Conservation (phyloP, 2,329 filamentous ascomycete genomes). For the Zymoseptoria ardabiliae region DNA sequence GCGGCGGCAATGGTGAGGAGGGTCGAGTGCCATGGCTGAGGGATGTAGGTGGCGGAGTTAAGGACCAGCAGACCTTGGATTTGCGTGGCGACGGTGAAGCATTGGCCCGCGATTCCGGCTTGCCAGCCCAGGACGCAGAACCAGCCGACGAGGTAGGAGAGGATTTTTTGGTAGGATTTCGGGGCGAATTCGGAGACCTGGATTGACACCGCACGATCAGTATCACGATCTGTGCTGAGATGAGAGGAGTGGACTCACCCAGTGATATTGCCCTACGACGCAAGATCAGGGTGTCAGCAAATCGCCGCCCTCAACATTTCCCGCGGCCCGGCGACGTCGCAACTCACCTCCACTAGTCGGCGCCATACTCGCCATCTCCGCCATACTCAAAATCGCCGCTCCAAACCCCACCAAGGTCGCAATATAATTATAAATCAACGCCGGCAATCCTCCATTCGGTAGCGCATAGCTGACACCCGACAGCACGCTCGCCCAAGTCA, state of each 20-base stretch:
- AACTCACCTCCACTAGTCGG: conserved; percentile 31
- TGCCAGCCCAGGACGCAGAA: conserved; percentile 36
- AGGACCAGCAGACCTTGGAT: conserved; percentile 41
- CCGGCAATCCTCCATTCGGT: conserved; percentile 24
- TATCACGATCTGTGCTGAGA: no score
- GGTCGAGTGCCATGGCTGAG: conserved; percentile 39
- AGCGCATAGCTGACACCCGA: conserved; percentile 17
- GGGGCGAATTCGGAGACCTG: conserved; percentile 38
- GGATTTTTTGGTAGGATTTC: conserved; percentile 33
- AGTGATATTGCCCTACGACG: conserved; percentile 9
- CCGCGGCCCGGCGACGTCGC: neutral
- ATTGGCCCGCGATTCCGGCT: conserved; percentile 34
- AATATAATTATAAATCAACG: conserved; percentile 18
- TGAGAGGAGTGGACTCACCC: no score
- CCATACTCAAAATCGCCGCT: conserved; percentile 18
- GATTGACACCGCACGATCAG: no score
- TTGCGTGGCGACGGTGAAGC: conserved; percentile 38
- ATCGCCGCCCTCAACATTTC: neutral
- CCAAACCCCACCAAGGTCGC: conserved; percentile 19
- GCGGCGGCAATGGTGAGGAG: conserved; percentile 30
- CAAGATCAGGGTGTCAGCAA: neutral
- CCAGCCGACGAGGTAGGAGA: conserved; percentile 39
- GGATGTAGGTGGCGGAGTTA: conserved; percentile 36
- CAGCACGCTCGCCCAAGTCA: conserved; percentile 24
- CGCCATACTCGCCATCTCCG: conserved; percentile 21